phyloP scores from a whole-genome alignment of 148 eudicot species.

The Rheum nobile region DNA sequence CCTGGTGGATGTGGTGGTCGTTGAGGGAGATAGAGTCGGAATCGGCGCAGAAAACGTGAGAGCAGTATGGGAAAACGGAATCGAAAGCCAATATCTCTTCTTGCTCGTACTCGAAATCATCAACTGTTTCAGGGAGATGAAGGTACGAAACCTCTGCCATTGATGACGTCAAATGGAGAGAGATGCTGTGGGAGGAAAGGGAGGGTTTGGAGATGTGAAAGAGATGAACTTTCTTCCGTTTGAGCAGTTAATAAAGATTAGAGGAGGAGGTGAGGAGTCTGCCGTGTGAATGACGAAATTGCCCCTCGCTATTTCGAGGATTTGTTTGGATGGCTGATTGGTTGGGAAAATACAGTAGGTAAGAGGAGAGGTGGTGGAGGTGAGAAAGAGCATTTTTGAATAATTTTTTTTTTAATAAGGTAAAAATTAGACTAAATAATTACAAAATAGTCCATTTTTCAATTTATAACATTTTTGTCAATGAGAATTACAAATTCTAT shows the following conservation, averaged over 20 bases:
- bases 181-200: neutral
- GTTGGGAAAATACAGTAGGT: neutral
- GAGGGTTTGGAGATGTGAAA: neutral
- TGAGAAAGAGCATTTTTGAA: no score
- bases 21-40: constrained; percentile 11
- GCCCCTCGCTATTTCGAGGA: neutral
- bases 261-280: neutral
- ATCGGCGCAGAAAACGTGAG: constrained; percentile 14
- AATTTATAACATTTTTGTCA: no score
- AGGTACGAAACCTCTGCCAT: constrained; percentile 41
- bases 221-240: neutral
- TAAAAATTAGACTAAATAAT: no score
- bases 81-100: constrained; percentile 19
- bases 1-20: neutral
- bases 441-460: no score
- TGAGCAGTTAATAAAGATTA: neutral
- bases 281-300: neutral
- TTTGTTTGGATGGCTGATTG: neutral
- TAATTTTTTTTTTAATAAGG: no score
- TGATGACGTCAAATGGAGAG: constrained; percentile 10
- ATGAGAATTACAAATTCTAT: no score
- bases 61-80: constrained; percentile 19
- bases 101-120: constrained; percentile 15
- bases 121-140: constrained; percentile 25
- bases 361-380: no score